phyloP scores from a whole-genome alignment of 1,139 yeast species.

The Hansenula sp. region DNA sequence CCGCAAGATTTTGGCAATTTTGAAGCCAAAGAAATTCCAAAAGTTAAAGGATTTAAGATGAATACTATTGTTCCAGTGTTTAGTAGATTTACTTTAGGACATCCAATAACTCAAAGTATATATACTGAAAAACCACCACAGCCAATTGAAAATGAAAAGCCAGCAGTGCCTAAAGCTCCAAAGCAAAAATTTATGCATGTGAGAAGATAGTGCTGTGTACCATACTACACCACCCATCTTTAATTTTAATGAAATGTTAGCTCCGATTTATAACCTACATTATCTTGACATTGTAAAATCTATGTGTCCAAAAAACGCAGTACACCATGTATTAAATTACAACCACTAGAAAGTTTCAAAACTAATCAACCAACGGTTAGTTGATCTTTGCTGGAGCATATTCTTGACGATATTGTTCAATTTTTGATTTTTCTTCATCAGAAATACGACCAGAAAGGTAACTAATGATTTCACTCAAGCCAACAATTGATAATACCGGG shows the following conservation, averaged over 20 bases:
- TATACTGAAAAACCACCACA: constrained; percentile 46
- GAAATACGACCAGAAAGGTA: constrained; percentile 56
- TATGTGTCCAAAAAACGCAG: not conserved
- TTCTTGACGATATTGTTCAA: constrained; percentile 54
- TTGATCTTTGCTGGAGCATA: constrained; percentile 24
- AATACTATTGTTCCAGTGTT: constrained; percentile 83
- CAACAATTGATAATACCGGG: constrained; percentile 81
- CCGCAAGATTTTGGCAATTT: constrained; percentile 41
- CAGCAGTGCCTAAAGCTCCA: constrained; percentile 32
- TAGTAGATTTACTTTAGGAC: constrained; percentile 74
- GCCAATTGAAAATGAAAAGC: constrained; percentile 22
- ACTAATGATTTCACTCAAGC: constrained; percentile 67
- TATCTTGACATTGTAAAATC: too few species aligned
- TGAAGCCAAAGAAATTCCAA: constrained; percentile 63
- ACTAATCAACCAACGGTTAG: not conserved
- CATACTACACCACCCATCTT: too few species aligned
- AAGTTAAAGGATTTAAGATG: constrained; percentile 81
- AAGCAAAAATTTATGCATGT: constrained; percentile 38
- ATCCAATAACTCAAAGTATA: constrained; percentile 74
- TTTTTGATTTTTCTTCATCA: constrained; percentile 48
- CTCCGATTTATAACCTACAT: too few species aligned
- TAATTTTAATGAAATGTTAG: not conserved
- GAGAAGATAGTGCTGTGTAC: constrained; percentile 15
- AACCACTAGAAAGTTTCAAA: not conserved
- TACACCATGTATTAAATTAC: not conserved